These are phyloP conservation scores for Helotiales sp. DNA, from an alignment of 2,329 filamentous ascomycete species.

Conservation along the genomic window DNA sequence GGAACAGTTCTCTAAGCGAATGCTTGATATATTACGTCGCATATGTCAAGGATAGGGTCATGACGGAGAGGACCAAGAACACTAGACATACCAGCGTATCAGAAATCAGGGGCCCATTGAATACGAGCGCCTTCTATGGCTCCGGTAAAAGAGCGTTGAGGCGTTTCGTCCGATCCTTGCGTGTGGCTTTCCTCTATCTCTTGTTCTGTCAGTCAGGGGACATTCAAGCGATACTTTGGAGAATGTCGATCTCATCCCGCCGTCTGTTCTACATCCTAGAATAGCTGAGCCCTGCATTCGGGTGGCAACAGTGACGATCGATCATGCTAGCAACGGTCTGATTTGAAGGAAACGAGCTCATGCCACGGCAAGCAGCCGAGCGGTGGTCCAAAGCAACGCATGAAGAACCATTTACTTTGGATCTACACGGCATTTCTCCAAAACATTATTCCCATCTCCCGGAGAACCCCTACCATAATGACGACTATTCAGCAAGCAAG, in stretches of 20 bases:
- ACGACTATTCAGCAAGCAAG: conserved; percentile 20
- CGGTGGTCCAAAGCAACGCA: conserved; percentile 15
- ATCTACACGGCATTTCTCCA: conserved; percentile 26
- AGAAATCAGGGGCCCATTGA: neutral
- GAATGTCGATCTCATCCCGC: conserved; percentile 25
- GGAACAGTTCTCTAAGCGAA: conserved; percentile 8
- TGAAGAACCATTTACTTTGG: conserved; percentile 20
- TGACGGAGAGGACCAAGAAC: neutral
- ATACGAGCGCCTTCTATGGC: neutral
- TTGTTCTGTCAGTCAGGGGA: neutral
- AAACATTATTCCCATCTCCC: conserved; percentile 7
- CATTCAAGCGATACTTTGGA: conserved; percentile 21
- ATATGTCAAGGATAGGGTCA: neutral
- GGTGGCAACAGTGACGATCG: conserved; percentile 25
- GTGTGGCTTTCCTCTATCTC: conserved; percentile 14
- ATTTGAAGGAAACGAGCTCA: conserved; percentile 14
- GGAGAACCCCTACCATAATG: conserved; percentile 15
- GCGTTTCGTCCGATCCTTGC: conserved; percentile 11
- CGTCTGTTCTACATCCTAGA: conserved; percentile 21
- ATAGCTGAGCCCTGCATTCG: conserved; percentile 28
- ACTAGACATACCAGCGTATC: neutral
- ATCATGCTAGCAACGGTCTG: conserved; percentile 29
- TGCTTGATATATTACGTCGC: conserved; percentile 1
- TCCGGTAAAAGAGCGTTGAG: conserved; percentile 1
- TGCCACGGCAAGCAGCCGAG: neutral